Conservation (phyloP, 768 basidiomycete species). For the Psilocybe tampanensis region DNA sequence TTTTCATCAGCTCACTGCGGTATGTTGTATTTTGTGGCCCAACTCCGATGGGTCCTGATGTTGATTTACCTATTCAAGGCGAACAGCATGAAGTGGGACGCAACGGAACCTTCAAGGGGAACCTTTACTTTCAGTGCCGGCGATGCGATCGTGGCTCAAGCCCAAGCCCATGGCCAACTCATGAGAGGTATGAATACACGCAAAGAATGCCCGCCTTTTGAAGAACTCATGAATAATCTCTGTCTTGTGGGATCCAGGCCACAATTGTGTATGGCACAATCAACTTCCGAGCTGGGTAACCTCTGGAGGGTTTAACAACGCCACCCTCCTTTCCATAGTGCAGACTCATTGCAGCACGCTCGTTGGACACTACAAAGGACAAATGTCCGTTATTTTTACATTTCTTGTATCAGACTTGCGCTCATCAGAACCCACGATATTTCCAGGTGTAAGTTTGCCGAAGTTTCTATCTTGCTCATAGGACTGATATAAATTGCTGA, state of each 20-base stretch:
- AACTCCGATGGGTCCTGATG: too few relatives aligned
- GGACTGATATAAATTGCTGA: background rate
- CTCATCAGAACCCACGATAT: background rate
- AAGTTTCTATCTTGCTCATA: background rate
- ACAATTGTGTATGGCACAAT: slow-evolving; percentile 52
- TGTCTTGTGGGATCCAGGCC: slow-evolving; percentile 24
- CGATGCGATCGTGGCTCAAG: slow-evolving; percentile 46
- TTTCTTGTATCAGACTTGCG: background rate
- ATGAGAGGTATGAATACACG: slow-evolving; percentile 37
- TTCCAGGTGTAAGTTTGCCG: slow-evolving; percentile 7
- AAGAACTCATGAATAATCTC: background rate
- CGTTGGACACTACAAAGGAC: slow-evolving; percentile 52
- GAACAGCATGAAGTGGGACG: slow-evolving; percentile 63
- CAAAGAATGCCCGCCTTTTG: background rate
- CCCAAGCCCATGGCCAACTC: slow-evolving; percentile 46
- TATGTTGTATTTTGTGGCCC: slow-evolving; percentile 16
- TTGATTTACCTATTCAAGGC: slow-evolving; percentile 19
- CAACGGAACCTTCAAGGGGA: slow-evolving; percentile 51
- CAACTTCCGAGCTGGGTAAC: slow-evolving; percentile 56
- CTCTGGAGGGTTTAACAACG: slow-evolving; percentile 40
- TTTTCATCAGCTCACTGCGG: slow-evolving; percentile 50
- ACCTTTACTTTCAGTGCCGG: slow-evolving; percentile 47
- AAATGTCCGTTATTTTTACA: slow-evolving; percentile 35
- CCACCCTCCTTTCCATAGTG: slow-evolving; percentile 43
- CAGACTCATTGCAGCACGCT: slow-evolving; percentile 49